Percentiles rank a stretch among this genome's conserved stretches.
phyloP scores from a whole-genome alignment of 176 grass and related monocot species.

The Triticum aestivum region DNA sequence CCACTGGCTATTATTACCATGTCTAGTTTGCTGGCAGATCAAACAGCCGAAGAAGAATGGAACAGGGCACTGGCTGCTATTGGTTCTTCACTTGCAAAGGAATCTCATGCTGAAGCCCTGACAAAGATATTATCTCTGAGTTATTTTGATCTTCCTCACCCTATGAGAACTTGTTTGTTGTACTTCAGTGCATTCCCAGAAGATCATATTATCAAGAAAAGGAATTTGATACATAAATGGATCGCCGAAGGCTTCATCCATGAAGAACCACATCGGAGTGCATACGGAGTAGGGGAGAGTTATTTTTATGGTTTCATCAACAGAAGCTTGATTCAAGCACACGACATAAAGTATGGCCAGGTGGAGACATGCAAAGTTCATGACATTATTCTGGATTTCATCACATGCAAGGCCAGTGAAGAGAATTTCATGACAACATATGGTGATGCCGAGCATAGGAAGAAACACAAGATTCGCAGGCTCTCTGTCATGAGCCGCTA shows the following conservation, averaged over 20 bases:
- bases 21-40: background rate
- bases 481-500: background rate
- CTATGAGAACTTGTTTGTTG: background rate
- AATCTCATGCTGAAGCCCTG: background rate
- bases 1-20: background rate
- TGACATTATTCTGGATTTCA: background rate
- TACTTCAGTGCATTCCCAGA: background rate
- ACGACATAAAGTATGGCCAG: background rate
- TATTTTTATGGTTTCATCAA: slow-evolving; percentile 1
- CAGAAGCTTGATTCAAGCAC: slow-evolving; percentile 3
- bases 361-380: background rate
- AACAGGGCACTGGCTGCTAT: background rate
- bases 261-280: background rate
- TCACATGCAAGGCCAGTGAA: background rate
- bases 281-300: background rate
- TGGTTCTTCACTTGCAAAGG: background rate
- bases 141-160: background rate
- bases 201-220: background rate
- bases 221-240: background rate
- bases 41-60: background rate
- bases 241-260: slow-evolving; percentile 8
- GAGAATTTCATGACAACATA: background rate
- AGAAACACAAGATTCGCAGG: background rate
- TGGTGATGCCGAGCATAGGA: background rate
- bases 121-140: background rate